Evolutionary conservation across 352 stramenopile genomes (phyloP), one percentile per base, ranked within the genome.

Genomic region (Pythium phragmitis): DNA sequence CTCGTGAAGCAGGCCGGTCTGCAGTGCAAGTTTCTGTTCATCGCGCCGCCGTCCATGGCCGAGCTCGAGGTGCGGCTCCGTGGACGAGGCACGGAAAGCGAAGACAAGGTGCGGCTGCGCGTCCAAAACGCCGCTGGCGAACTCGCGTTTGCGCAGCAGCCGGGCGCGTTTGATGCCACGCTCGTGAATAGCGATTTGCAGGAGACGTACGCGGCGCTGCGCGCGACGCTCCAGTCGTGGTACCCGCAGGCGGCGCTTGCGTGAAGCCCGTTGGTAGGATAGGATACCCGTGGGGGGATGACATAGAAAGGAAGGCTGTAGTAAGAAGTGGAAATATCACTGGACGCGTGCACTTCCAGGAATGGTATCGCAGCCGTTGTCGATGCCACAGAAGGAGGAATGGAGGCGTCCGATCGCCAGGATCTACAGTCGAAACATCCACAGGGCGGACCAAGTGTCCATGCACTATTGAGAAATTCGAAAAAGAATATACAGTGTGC

Each of bases 1-100:
- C 94, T 92, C 65, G 95, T 99, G 26, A 98, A 96, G 69, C 69
- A 72, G 68, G 85, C 83, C 33, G 77, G 82, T n/a, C 72, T 98
- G n/a, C 60, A 81, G 30, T 86, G 91, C 46, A 96, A 98, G 58
- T 99, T 94, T 69, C 77, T 99, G 36, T 99, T 99, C 69, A 97
- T 99, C 70, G 82, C 94, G 48, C 96, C 97, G 36, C 97, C 97
- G 4, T 98, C 89, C 14, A 93, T 99, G 73, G 91, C 92, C 50
- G 87, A 96, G 63, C 79, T 99, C 9, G 96, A 99, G 81, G 78
- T 87, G 65, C 83, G 97, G 33, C 75, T 99, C 49, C 93, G 97
- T 63, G 96, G 93, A 36, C 88, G 96, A 17, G 91, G 83, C 21
- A 99, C 96, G 16, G 97, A 99, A 80, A 97, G 82, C 26, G 97